phyloP scores from a whole-genome alignment of 768 basidiomycete genomes.

The Pisolithus microcarpus region DNA sequence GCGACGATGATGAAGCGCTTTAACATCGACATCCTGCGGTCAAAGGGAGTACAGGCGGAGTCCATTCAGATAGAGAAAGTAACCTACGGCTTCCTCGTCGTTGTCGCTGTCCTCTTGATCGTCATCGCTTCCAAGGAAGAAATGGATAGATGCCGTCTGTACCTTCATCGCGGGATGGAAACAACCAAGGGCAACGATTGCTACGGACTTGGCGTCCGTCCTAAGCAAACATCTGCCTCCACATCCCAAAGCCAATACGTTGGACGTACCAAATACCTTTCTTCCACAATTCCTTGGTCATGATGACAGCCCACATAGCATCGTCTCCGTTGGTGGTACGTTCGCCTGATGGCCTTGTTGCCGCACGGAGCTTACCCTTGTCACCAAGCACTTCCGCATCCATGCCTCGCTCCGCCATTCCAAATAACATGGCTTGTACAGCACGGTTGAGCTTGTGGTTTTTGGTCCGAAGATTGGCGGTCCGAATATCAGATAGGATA shows the following conservation, averaged over 20 bases:
- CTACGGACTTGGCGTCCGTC: conserved; percentile 87
- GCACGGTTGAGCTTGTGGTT: conserved; percentile 96
- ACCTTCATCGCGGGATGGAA: conserved; percentile 93
- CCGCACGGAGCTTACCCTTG: conserved; percentile 64
- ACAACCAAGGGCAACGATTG: conserved; percentile 86
- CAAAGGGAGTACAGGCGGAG: conserved; percentile 7
- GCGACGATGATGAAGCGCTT: conserved; percentile 74
- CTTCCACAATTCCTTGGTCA: conserved; percentile 91
- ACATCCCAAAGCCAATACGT: neutral
- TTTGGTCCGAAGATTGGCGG: conserved; percentile 79
- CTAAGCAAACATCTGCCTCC: conserved; percentile 27
- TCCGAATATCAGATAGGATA: conserved; percentile 88
- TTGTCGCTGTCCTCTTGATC: conserved; percentile 67
- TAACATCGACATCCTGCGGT: conserved; percentile 55
- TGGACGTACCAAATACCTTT: conserved; percentile 74
- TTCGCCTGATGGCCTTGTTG: conserved; percentile 32
- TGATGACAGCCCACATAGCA: conserved; percentile 94
- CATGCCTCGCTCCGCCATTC: conserved; percentile 93
- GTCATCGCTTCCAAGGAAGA: conserved; percentile 89
- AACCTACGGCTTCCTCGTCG: conserved; percentile 46
- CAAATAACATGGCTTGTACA: conserved; percentile 92
- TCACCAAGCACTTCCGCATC: conserved; percentile 72
- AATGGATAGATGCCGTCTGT: conserved; percentile 89
- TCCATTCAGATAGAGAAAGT: neutral
- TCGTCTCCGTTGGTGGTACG: conserved; percentile 60